Base-by-base conservation (phyloP, 306 rosid genomes). In the Sechiopsis laciniata region DNA sequence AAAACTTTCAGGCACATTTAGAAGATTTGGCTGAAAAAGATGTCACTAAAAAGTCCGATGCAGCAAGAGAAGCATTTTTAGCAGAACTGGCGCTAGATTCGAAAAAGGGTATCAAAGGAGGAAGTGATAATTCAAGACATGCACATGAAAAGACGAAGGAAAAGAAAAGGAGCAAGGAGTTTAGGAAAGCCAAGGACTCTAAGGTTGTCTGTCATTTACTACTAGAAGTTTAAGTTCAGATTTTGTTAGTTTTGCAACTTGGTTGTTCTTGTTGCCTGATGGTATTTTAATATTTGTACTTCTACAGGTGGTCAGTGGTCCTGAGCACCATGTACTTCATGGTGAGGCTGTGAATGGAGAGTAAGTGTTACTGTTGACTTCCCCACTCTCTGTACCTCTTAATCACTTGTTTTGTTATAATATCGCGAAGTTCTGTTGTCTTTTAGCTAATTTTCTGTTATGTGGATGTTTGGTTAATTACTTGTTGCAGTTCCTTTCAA, bases 1-100 rank as follows among this genome's bases (percentile, higher is more conserved):
- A 16, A 4, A 65, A 46, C 58, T 79, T 80, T 73, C 80, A 95
- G 99, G 82, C 89, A 55, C 85, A 80, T 69, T 85, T 91, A 87
- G 99, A 91, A 82, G 96, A 88, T 77, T 85, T 95, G 81, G 97
- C 99, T 52, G 96, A 95, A 89, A 89, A 89, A 82, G 91, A 95
- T 82, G 99, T 95, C 68, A 88, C 87, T 13, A 90, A 91, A 82
- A 91, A 87, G 83, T 95, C 99, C 22, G 99, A 95, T 82, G 99
- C 96, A 55, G 91, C 90, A 17, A 82, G 99, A 71, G 97, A 95
- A 81, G 97, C 97, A 46, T 84, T 95, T 81, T 84, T 95, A 85
- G 99, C 97, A 1, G 99, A 95, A 83, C 95, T 95, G 83, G 99
- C 86, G 58, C 95, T 84, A 58, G 96, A 95, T 85, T 83, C 97